Evolutionary conservation across 129 eudicot genomes (phyloP).

Genomic region (Smallanthus sonchifolius): DNA sequence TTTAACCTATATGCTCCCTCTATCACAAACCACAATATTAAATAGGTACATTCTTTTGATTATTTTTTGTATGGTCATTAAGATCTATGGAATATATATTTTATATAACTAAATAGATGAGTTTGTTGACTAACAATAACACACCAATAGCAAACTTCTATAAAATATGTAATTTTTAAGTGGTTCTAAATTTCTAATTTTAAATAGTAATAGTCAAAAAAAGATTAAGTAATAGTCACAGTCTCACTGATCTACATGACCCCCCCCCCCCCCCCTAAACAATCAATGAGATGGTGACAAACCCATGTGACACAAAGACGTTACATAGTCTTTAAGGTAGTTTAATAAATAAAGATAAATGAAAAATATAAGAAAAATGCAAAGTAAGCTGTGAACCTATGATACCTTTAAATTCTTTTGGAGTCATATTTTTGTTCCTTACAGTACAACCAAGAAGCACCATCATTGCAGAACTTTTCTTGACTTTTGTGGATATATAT

Average conservation of each 20-base stretch:
- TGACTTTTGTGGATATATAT: not conserved
- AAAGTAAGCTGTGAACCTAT: constrained; percentile 10
- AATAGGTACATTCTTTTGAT: not conserved
- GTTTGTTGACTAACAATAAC: not conserved
- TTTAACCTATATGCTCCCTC: not conserved
- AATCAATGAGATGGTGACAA: constrained; percentile 17
- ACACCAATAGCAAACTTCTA: not conserved
- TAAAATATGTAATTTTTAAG: not conserved
- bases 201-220: not conserved
- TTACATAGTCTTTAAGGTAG: constrained; percentile 10
- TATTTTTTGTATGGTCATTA: not conserved
- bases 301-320: constrained; percentile 28
- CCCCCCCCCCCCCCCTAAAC: too few relatives aligned
- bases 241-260: constrained; percentile 30
- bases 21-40: not conserved
- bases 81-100: constrained; percentile 2
- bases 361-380: not conserved
- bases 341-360: constrained; percentile 7
- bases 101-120: not conserved
- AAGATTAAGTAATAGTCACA: constrained; percentile 20
- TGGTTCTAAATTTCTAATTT: not conserved
- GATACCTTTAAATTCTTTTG: constrained; percentile 17
- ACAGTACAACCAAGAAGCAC: not conserved
- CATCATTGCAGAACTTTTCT: not conserved
- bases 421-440: not conserved